phyloP scores from a whole-genome alignment of 1,284 basidiomycete genomes.

The Microbotryum violaceum region DNA sequence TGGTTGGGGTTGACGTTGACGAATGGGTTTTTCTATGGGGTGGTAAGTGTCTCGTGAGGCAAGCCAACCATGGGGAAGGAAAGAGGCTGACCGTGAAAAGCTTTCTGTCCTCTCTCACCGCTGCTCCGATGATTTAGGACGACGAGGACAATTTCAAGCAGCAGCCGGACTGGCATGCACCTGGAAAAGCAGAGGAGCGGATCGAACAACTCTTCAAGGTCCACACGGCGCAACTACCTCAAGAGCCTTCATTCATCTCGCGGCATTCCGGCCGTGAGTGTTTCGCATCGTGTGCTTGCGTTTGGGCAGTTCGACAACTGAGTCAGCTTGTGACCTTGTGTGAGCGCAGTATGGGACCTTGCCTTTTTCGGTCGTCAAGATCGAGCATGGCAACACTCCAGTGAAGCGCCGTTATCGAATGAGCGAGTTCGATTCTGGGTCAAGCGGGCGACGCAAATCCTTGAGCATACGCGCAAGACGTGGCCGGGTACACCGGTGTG shows the following conservation, averaged over 20 bases:
- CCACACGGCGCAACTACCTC: constrained; percentile 28
- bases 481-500: constrained; percentile 34
- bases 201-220: constrained; percentile 34
- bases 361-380: constrained; percentile 37
- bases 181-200: constrained; percentile 35
- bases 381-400: constrained; percentile 22
- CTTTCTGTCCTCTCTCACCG: not conserved
- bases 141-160: constrained; percentile 35
- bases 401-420: constrained; percentile 31
- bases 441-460: constrained; percentile 20
- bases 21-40: constrained; percentile 36
- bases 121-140: constrained; percentile 17
- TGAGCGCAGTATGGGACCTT: constrained; percentile 34
- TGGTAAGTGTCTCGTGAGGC: constrained; percentile 17
- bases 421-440: constrained; percentile 35
- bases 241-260: constrained; percentile 33
- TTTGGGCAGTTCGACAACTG: too few relatives aligned
- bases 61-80: not conserved
- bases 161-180: constrained; percentile 35
- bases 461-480: constrained; percentile 26
- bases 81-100: not conserved
- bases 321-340: not conserved
- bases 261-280: constrained; percentile 33
- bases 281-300: not conserved
- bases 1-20: constrained; percentile 28